Percentiles rank a stretch among this genome's conserved stretches.
These are phyloP conservation scores for Sugiyamaella boreocaroliniensis DNA, from an alignment of 805 yeast genomes.

Conservation along the genomic window DNA sequence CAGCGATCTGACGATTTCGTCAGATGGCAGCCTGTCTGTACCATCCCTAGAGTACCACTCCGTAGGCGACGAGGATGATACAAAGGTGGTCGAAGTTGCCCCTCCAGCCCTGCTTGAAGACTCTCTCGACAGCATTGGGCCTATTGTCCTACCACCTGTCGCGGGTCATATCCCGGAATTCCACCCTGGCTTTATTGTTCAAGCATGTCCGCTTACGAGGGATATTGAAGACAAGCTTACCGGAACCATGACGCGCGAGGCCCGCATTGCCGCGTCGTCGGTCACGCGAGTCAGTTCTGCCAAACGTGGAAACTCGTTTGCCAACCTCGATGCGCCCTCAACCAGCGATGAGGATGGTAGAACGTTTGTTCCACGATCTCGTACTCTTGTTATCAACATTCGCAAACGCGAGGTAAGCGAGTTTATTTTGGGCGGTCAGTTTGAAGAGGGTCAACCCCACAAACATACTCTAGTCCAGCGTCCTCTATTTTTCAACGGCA, in stretches of 20 bases:
- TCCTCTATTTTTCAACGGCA: slow-evolving; percentile 2
- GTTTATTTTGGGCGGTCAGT: background rate
- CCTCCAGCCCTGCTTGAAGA: slow-evolving; percentile 1
- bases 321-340: background rate
- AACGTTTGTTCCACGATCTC: slow-evolving; percentile 1
- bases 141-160: slow-evolving; percentile 17
- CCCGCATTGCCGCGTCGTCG: background rate
- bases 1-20: background rate
- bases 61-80: background rate
- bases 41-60: background rate
- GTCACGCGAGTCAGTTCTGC: background rate
- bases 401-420: slow-evolving; percentile 12
- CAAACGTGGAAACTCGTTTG: background rate
- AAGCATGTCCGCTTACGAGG: slow-evolving; percentile 18
- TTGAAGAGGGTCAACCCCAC: background rate
- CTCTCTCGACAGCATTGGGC: background rate
- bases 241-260: slow-evolving; percentile 19
- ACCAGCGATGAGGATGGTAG: background rate
- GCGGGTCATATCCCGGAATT: slow-evolving; percentile 23
- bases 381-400: slow-evolving; percentile 13
- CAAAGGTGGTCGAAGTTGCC: slow-evolving; percentile 1
- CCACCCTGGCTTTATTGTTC: slow-evolving; percentile 24
- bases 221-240: slow-evolving; percentile 21
- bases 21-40: background rate
- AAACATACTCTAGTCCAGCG: background rate